Base-by-base conservation (phyloP, 192 early-diverging fungal species). In the Geranomyces michiganensis region DNA sequence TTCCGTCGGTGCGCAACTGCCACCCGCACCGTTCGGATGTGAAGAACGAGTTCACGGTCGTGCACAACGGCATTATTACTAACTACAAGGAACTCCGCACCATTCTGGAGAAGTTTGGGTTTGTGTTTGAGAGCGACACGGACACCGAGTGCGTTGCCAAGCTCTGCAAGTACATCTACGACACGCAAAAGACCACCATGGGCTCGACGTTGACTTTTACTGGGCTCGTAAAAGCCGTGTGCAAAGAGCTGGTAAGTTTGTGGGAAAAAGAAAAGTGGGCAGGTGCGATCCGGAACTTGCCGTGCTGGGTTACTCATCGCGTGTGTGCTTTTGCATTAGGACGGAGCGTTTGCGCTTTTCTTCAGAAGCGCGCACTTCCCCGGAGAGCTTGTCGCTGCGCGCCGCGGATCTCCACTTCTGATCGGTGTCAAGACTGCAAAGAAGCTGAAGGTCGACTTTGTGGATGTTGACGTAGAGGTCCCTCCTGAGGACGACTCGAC, bases 41-140 rank as follows among this genome's bases (percentile, higher is more conserved):
- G 21, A 81, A 76, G n/a, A 84, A 82, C 62, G 86, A 89, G 67
- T 88, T 89, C 74, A 68, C 75, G 41, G 85, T 87, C 46, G 87
- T 89, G 19, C 87, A 89, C 78, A 89, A 89, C 71, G 87, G 87
- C 29, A 88, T 89, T 69, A 88, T 89, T 68, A 89, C 86, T 46
- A 89, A 89, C 69, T 88, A 86, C 64, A 84, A 82, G 71, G 84
- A 88, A 62, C 74, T 89, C 41, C 74, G 83, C 49, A 73, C 77
- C 62, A 71, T 89, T 24, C 72, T 89, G 41, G 84, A 89, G 75
- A 88, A 87, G 81, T 82, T 81, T 58, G 87, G 87, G 71, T 98
- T 92, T 80, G 81, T 77, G 19, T 99, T 98, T 77, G 94, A 96
- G 78, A 79, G 76, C 27, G 87, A 89, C 75, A 89, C 87, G n/a